Evolutionary conservation across 768 basidiomycete genomes (phyloP), one percentile per base, ranked within the genome.

Genomic region (Ramaria rubella): DNA sequence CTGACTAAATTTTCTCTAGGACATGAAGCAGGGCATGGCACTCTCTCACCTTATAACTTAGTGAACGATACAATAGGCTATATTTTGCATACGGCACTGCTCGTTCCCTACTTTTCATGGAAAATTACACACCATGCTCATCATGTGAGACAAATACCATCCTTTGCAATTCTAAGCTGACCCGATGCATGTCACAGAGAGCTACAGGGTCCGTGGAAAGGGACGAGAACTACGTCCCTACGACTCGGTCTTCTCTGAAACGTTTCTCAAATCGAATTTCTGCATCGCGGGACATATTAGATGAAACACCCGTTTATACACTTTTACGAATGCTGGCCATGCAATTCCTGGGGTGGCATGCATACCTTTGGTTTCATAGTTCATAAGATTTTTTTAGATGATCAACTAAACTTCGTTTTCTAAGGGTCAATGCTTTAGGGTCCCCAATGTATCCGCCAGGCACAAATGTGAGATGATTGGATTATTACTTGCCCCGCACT

Each of bases 191-290:
- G 15, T 26, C 33, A n/a, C 27, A 69, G 67, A 66, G 64, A 59
- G 60, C 68, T 2, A 62, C 63, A 14, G 67, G 60, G 23, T 67
- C 62, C 15, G 53, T 69, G 48, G 68, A 69, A 55, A 59, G 66
- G 30, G 68, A 69, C 45, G 68, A 69, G 58, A 69, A 69, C 36
- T 69, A 69, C 52, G 64, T 68, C 2, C 68, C 68, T 8, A 59
- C 63, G 45, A 58, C 61, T 19, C 64, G 68, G 14, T 57, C 59
- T 15, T 53, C 65, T 15, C 64, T 60, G 59, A 60, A 61, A n/a
- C 58, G 58, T 49, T 55, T 64, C 49, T 58, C 59, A 26, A 61
- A 63, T 14, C 51, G 46, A 3, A 62, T 56, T 6, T 62, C 63
- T 6, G 65, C 67, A 56, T 68, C 68, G 44, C 60, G 58, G 19